Evolutionary conservation across 768 basidiomycete species (phyloP), one percentile per base, ranked within the genome.

Genomic region (Russula sp.): DNA sequence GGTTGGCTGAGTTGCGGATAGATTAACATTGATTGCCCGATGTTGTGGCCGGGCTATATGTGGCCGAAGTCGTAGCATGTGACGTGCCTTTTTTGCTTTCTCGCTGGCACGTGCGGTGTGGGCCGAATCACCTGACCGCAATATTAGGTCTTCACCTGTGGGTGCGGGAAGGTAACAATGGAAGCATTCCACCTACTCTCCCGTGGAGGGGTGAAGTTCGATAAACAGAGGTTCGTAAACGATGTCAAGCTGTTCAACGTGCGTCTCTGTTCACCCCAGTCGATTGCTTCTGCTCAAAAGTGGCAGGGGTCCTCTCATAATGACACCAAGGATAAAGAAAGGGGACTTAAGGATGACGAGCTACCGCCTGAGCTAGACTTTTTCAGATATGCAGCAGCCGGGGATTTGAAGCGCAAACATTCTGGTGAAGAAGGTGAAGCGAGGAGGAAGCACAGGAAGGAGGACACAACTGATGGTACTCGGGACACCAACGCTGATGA

Each of bases 181-280:
- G 92, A 94, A 67, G 86, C 92, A 5, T 98, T 98, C 72, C 88
- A 88, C 65, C 73, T 97, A 13, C 83, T 98, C 32, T 93, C 94
- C 36, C 83, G 91, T 16, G 95, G 95, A 38, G 92, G 93, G 1
- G 81, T 81, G 0, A 80, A 77, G 58, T 97, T 98, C 66, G 80
- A 94, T 78, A 95, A 90, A 74, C 76, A 76, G 43, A 77, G 79
- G 35, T 93, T 88, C 73, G 80, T 84, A 67, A 73, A 76, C 0
- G 91, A 95, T 69, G 81, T 88, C 8, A 70, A 80, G 34, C 73
- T 90, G 7, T 95, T 96, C 74, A 79, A 80, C 62, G 88, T 88
- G 55, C 22, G 74, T 65, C 11, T 49, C 29, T 56, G 41, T 58
- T 8, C n/a, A 22, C 53, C 8, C 25, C 38, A 41, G 35, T 25